Base-by-base conservation (phyloP, 805 yeast genomes). In the Blastobotrys robertii region DNA sequence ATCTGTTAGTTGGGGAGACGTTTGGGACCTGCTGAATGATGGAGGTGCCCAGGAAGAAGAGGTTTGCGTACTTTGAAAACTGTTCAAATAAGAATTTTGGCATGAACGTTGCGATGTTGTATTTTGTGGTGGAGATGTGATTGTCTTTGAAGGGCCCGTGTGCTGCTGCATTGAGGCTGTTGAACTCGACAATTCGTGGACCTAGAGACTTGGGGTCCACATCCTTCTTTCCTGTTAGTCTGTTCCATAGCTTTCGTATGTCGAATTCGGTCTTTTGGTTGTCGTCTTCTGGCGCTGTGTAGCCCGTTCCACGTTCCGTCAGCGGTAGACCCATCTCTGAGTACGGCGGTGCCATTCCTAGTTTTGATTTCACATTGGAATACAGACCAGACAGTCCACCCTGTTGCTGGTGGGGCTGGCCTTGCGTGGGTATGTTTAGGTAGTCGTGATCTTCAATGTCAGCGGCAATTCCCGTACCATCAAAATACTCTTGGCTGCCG, bases 11-110 rank as follows among this genome's bases (percentile, higher is more conserved):
- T 9, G 99, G 99, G 1, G 96, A 79, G 3, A 92, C 97, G 50
- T 81, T 75, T 3, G 99, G 99, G 9, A 92, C 97, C 62, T 92
- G 99, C 66, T 92, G 99, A 53, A 92, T 90, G 32, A 76, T 72
- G 1, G 97, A 83, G 0, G 99, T 92, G 66, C 85, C 84, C 41
- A 92, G 67, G 62, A 92, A 92, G 65, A 92, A 92, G 61, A 92
- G 68, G 59, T 92, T 92, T 8, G 99, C 97, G 60, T 92, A 94
- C 63, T 90, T 92, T 48, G 96, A 84, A 64, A 92, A 94, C 64
- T 92, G 98, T 67, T 92, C 98, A 55, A 87, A 86, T 50, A 92
- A 65, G 58, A 92, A 92, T 63, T 94, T 94, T 15, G 98, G 98
- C 39, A 92, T 50, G 55, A 92, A 92, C 0, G 98, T 94, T 16